Evolutionary conservation across 2,329 filamentous ascomycete species (phyloP), one percentile per base, ranked within the genome.

Genomic region (Botryotinia globosa): DNA sequence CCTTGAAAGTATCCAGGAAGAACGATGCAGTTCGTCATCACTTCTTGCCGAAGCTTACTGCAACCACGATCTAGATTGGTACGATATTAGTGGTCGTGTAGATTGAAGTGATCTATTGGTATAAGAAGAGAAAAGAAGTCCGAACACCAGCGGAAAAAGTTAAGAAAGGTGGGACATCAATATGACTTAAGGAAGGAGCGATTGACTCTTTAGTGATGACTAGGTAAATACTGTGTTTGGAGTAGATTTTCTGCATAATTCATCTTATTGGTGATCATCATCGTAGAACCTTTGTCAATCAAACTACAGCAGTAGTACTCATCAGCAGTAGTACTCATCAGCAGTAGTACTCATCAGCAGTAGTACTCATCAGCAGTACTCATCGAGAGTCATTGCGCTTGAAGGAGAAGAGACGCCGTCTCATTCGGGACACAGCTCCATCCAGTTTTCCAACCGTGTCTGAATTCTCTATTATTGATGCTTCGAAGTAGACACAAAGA

Each of bases 21-120:
- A 6, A 68, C 12, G 8, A 74, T 64, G 25, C 51, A 74, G 7
- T 71, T 62, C 42, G 65, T 59, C 68, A 76, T 74, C 9, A 76
- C 59, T 39, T 75, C 74, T 29, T 72, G 20, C 1, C 75, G 73
- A 25, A 76, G 59, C 16, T 74, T 65, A 2, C 32, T 56, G 37
- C 75, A 77, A 20, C 73, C 74, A 9, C 74, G 71, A 67, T 76
- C 75, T 65, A 37, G 1, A 16, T n/a, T 4, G n/a, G 4, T 10
- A 16, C 3, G 18, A 34, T 22, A 9, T 65, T 14, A 65, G 63
- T 25, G 8, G 8, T 48, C 9, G 29, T 14, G 18, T 0, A 34
- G 12, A n/a, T 22, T 48, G 1, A 48, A n/a, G 20, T 34, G 20
- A 45, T 65, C 34, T 3, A 48, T 48, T 5, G 32, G 25, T 4